Conservation (phyloP, 2,329 filamentous ascomycete species). For the Colletotrichum cordylinicola region DNA sequence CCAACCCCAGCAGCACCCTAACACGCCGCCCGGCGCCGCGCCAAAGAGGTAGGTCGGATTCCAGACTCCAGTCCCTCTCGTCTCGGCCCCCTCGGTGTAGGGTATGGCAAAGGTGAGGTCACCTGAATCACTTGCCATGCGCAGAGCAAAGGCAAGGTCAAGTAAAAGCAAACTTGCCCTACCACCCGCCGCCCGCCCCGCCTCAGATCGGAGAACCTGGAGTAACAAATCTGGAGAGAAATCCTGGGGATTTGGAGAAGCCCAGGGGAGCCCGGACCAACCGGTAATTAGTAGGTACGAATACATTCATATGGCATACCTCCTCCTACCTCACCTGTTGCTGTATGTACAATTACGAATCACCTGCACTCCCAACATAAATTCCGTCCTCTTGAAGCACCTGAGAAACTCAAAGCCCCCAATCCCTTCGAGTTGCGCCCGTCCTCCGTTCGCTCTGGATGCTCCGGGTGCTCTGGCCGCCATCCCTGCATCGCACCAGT, state of each 20-base stretch:
- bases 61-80: background rate
- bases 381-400: background rate
- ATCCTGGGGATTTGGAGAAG: background rate
- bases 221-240: background rate
- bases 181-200: background rate
- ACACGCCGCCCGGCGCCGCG: background rate
- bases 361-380: background rate
- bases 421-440: background rate
- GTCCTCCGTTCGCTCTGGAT: background rate
- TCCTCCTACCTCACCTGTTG: background rate
- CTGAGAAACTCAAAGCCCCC: background rate
- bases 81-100: background rate
- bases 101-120: background rate
- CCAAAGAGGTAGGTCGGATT: background rate
- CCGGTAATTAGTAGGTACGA: background rate
- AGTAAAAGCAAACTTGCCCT: background rate
- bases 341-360: background rate
- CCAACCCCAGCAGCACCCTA: background rate
- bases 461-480: background rate
- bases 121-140: background rate
- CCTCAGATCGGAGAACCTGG: background rate
- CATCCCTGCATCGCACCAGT: constrained; percentile 8
- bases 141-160: background rate
- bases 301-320: background rate
- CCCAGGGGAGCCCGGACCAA: background rate